phyloP scores from a whole-genome alignment of 768 basidiomycete genomes.

The Serpula lacrymans region DNA sequence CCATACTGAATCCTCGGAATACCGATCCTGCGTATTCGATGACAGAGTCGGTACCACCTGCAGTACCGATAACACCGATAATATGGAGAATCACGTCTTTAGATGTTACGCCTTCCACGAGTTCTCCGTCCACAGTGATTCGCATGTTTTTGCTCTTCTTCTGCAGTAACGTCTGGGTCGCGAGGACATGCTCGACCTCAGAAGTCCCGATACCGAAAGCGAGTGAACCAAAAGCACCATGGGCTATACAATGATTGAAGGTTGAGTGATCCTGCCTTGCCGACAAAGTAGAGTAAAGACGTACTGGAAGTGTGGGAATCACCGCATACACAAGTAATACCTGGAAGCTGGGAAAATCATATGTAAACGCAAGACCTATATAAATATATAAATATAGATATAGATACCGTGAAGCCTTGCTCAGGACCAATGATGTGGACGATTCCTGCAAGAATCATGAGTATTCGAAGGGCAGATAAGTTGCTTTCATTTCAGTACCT shows the following conservation, averaged over 20 bases:
- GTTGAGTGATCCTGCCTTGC: background rate
- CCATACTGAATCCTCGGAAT: constrained; percentile 83
- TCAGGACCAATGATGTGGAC: constrained; percentile 92
- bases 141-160: constrained; percentile 91
- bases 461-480: background rate
- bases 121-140: constrained; percentile 79
- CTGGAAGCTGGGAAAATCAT: constrained; percentile 50
- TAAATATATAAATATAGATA: constrained; percentile 1
- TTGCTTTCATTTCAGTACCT: constrained; percentile 40
- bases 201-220: constrained; percentile 94
- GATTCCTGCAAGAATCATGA: constrained; percentile 48
- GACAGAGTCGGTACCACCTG: constrained; percentile 87
- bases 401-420: constrained; percentile 85
- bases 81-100: constrained; percentile 91
- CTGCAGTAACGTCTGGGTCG: constrained; percentile 86
- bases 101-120: constrained; percentile 78
- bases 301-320: constrained; percentile 91
- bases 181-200: constrained; percentile 92
- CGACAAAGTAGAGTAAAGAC: constrained; percentile 23
- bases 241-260: constrained; percentile 45
- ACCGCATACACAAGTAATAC: constrained; percentile 84
- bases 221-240: constrained; percentile 90
- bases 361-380: constrained; percentile 2
- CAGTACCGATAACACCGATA: constrained; percentile 90
- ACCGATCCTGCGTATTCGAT: constrained; percentile 92